Evolutionary conservation across 1,284 basidiomycete species (phyloP), one percentile per base, ranked within the genome.

Genomic region (Naganishia sp.): DNA sequence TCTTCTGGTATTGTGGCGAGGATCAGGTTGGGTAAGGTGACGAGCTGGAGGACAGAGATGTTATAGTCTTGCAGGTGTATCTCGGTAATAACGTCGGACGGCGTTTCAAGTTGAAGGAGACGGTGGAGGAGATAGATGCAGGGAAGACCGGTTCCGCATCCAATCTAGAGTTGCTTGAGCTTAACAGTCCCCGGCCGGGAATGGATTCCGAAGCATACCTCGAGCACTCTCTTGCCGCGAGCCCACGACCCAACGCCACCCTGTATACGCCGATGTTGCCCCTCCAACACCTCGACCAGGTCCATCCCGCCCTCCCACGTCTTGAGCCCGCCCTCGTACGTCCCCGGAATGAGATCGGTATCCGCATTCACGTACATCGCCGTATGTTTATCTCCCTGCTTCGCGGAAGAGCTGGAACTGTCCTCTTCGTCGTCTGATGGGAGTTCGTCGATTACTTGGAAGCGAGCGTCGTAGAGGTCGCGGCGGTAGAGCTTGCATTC

Each of bases 291-390:
- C 47, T 81, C 83, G 0, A 89, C 90, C 0, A 99, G 83, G 77
- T 98, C 95, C 17, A 94, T 79, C 43, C 91, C 90, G 69, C 93
- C 96, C 77, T 99, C 95, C 95, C 95, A 99, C 2, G 94, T 97
- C 80, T 98, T 98, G 64, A 99, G 77, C 0, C 95, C 95, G 17
- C 95, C 95, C 79, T 98, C 95, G 74, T 99, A 98, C 0, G 94
- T 84, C 0, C 93, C 89, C 1, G 94, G 91, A 11, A 98, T 86
- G 13, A 99, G 84, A 79, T 98, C 95, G 0, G 92, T 93, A 0
- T 90, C 88, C 0, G 89, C 85, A 70, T 92, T 88, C 23, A 93
- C 81, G 68, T 89, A 91, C 15, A 82, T 80, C 42, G 73, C 46
- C 50, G 67, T 52, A 1, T 55, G 7, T 53, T 70, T 70, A 15